phyloP scores from a whole-genome alignment of 345 rosid species.

The Aquilaria yunnanensis region DNA sequence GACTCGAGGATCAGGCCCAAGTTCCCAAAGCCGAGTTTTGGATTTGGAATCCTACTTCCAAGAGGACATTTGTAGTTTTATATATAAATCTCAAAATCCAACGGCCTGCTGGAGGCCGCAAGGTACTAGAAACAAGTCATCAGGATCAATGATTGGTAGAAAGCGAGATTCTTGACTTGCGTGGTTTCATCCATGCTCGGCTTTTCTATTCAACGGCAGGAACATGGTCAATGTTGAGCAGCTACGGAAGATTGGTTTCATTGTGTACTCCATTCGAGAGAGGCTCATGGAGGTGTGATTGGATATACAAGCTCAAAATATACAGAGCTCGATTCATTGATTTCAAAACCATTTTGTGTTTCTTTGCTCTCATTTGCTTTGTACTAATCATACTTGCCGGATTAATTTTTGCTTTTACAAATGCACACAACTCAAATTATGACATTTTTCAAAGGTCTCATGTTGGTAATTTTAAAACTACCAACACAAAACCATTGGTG shows the following conservation, averaged over 20 bases:
- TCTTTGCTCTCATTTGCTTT: too few species aligned
- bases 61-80: constrained; percentile 70
- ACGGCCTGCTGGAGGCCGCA: constrained; percentile 69
- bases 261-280: constrained; percentile 44
- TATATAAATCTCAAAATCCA: constrained; percentile 71
- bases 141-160: constrained; percentile 74
- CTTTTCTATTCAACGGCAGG: constrained; percentile 70
- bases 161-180: constrained; percentile 63
- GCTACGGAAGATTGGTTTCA: constrained; percentile 75
- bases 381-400: too few species aligned
- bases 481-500: too few species aligned
- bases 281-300: too few species aligned
- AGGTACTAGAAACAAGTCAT: constrained; percentile 84
- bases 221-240: constrained; percentile 43
- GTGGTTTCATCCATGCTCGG: constrained; percentile 84
- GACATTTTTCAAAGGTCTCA: too few species aligned
- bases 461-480: too few species aligned
- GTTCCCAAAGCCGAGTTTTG: constrained; percentile 79
- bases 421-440: too few species aligned
- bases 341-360: too few species aligned
- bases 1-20: constrained; percentile 74
- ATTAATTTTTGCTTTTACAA: too few species aligned
- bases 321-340: too few species aligned
- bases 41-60: constrained; percentile 83
- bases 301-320: too few species aligned